Evolutionary conservation across 192 early-diverging fungal species (phyloP).

Genomic region (Polychytrium aggregatum): DNA sequence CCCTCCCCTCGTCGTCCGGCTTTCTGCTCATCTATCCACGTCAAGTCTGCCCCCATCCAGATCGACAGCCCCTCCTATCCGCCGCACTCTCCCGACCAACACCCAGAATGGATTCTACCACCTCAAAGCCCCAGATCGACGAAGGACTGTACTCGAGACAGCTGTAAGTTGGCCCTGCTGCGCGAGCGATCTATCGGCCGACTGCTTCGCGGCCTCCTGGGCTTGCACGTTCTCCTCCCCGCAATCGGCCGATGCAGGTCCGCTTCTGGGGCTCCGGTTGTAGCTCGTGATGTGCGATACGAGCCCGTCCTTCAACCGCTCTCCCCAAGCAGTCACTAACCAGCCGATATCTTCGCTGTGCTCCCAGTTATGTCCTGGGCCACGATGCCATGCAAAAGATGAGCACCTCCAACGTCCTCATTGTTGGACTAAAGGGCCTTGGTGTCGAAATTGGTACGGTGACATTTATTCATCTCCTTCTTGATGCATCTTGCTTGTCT

Average conservation of each 20-base stretch:
- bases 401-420: slow-evolving; percentile 88
- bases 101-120: too few species aligned
- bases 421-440: slow-evolving; percentile 91
- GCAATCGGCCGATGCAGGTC: neutral
- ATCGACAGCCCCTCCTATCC: too few species aligned
- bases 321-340: too few species aligned
- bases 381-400: slow-evolving; percentile 96
- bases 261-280: neutral
- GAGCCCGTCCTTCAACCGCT: neutral
- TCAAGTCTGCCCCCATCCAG: too few species aligned
- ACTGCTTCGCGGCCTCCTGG: neutral
- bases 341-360: too few species aligned
- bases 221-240: neutral
- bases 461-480: neutral
- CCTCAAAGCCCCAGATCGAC: too few species aligned
- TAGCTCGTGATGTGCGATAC: neutral
- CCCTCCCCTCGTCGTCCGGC: too few species aligned
- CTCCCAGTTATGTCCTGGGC: slow-evolving; percentile 46
- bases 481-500: neutral
- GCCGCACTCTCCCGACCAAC: too few species aligned
- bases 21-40: too few species aligned
- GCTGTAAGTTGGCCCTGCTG: slow-evolving; percentile 61
- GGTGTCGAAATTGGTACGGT: slow-evolving; percentile 90
- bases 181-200: too few species aligned
- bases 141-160: slow-evolving; percentile 97